A percentile compares a stretch with the other conserved stretches of the same genome.
Evolutionary conservation across 2,329 filamentous ascomycete genomes (phyloP).

Genomic region (Aspergillus piperis): DNA sequence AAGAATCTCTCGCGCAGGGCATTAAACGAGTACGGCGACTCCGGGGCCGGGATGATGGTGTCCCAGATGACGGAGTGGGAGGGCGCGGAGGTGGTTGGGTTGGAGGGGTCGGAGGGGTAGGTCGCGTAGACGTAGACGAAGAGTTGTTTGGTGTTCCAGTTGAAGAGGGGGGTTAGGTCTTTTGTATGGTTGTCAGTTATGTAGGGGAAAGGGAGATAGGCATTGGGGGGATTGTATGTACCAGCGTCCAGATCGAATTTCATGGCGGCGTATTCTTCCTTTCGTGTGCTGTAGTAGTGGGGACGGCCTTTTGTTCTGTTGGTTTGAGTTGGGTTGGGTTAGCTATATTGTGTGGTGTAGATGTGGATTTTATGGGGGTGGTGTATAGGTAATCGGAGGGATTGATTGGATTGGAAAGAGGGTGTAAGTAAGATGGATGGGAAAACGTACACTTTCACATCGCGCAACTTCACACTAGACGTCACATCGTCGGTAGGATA

Average conservation of each 20-base stretch:
- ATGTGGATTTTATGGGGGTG: too few species aligned
- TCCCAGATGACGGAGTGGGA: slow-evolving; percentile 90
- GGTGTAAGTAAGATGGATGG: neutral
- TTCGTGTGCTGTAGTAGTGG: slow-evolving; percentile 92
- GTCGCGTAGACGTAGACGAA: slow-evolving; percentile 93
- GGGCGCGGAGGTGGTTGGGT: slow-evolving; percentile 22
- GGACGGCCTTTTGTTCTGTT: slow-evolving; percentile 80
- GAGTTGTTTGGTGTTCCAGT: slow-evolving; percentile 98
- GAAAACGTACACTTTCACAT: slow-evolving; percentile 76
- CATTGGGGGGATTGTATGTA: slow-evolving; percentile 30
- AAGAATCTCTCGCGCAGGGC: slow-evolving; percentile 41
- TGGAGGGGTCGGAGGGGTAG: slow-evolving; percentile 51
- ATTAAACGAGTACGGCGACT: slow-evolving; percentile 45
- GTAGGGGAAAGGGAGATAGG: neutral
- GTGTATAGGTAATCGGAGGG: neutral
- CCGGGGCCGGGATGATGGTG: slow-evolving; percentile 75
- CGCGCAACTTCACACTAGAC: slow-evolving; percentile 51
- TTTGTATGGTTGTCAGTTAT: too few species aligned
- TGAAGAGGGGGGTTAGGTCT: slow-evolving; percentile 90
- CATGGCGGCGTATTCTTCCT: slow-evolving; percentile 94
- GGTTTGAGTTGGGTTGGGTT: too few species aligned
- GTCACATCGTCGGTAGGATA: slow-evolving; percentile 59
- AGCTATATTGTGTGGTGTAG: too few species aligned
- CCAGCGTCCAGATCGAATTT: slow-evolving; percentile 86
- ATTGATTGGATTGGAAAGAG: neutral